phyloP scores from a whole-genome alignment of 2,329 filamentous ascomycete genomes.

The Aspergillus sp. region DNA sequence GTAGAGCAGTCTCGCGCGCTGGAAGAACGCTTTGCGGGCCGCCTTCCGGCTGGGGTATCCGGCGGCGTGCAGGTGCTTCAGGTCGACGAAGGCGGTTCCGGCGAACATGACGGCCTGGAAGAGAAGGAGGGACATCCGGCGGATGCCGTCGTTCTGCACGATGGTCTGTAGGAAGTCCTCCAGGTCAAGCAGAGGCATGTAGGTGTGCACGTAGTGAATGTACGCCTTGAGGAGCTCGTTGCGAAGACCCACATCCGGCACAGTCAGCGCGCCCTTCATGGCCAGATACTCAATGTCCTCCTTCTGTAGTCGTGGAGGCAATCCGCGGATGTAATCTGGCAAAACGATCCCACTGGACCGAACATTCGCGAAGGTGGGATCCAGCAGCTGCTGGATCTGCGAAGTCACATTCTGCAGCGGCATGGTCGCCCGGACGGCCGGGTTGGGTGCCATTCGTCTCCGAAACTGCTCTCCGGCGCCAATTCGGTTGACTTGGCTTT shows the following conservation, averaged over 20 bases:
- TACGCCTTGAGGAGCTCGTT: constrained; percentile 80
- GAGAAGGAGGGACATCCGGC: constrained; percentile 76
- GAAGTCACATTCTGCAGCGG: constrained; percentile 36
- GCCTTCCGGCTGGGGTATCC: constrained; percentile 77
- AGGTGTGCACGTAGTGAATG: constrained; percentile 87
- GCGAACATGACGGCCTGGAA: constrained; percentile 97
- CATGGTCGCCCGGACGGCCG: constrained; percentile 37
- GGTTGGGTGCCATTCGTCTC: constrained; percentile 46
- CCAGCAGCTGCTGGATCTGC: constrained; percentile 37
- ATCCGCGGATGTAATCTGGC: constrained; percentile 72
- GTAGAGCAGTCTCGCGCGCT: constrained; percentile 84
- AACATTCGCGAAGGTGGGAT: constrained; percentile 49
- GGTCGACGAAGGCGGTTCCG: constrained; percentile 82
- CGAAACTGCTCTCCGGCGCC: constrained; percentile 46
- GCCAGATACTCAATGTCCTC: constrained; percentile 83
- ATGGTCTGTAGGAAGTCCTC: constrained; percentile 59
- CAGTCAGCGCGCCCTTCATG: constrained; percentile 77
- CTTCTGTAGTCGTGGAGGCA: constrained; percentile 71
- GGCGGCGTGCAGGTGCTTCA: constrained; percentile 70
- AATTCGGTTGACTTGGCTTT: constrained; percentile 43
- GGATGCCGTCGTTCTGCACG: constrained; percentile 65
- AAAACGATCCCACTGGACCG: constrained; percentile 49
- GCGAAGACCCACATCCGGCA: constrained; percentile 69
- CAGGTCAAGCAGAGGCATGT: constrained; percentile 80
- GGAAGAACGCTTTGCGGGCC: constrained; percentile 84